Percentiles rank a stretch among this genome's conserved stretches.
These are phyloP conservation scores for Emergomyces orientalis DNA, from an alignment of 2,329 filamentous ascomycete genomes.

Conservation along the genomic window DNA sequence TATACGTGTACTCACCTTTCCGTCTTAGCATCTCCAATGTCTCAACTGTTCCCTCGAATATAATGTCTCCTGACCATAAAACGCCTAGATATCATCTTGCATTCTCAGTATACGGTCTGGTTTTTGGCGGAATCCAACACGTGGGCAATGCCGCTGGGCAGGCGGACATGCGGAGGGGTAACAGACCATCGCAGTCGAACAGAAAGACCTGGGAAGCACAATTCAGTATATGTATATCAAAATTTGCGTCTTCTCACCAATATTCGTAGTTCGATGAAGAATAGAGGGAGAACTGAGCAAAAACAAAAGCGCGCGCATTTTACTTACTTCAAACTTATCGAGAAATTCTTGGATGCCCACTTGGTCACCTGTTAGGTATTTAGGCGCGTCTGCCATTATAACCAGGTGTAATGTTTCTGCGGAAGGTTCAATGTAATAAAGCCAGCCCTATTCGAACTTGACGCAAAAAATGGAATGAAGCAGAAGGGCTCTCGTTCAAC, in stretches of 20 bases:
- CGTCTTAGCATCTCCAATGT: conserved; percentile 73
- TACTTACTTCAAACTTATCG: conserved; percentile 79
- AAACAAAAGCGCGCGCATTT: not conserved
- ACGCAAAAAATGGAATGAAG: not conserved
- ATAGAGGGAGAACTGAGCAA: not conserved
- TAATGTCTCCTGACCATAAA: conserved; percentile 87
- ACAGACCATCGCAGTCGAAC: conserved; percentile 90
- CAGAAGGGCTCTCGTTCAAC: not conserved
- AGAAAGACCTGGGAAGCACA: conserved; percentile 62
- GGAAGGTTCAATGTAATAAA: not conserved
- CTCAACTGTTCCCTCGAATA: conserved; percentile 77
- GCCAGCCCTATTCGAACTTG: not conserved
- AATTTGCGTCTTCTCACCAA: conserved; percentile 1
- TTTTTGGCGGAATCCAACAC: not conserved
- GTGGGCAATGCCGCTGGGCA: not conserved
- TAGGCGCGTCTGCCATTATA: conserved; percentile 20
- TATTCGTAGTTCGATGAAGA: too few species aligned
- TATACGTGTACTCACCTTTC: conserved; percentile 50
- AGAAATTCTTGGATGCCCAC: conserved; percentile 73
- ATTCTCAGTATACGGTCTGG: conserved; percentile 27
- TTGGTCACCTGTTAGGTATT: conserved; percentile 69
- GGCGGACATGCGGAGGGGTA: not conserved
- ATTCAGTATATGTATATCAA: conserved; percentile 17
- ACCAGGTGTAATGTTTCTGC: not conserved
- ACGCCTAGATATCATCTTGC: conserved; percentile 57